These are phyloP conservation scores for Adansonia gregorii DNA, from an alignment of 441 rosid genomes.

Conservation along the genomic window DNA sequence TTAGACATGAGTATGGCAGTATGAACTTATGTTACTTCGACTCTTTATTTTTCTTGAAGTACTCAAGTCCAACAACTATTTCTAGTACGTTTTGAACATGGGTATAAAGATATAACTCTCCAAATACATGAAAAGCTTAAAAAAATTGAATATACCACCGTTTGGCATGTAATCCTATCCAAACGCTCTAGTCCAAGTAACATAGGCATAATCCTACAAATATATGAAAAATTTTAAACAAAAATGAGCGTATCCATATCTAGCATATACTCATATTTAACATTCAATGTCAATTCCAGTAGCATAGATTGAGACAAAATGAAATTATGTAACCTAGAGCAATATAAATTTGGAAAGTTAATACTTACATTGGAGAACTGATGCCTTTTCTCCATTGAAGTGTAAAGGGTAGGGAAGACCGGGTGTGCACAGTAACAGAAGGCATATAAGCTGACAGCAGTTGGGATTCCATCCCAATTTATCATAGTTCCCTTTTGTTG, in stretches of 20 bases:
- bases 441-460: slow-evolving; percentile 76
- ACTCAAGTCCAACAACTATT: too few relatives aligned
- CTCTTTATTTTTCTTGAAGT: too few relatives aligned
- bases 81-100: too few relatives aligned
- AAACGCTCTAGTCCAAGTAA: background rate
- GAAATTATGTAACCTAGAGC: too few relatives aligned
- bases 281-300: too few relatives aligned
- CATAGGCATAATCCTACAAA: background rate
- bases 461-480: slow-evolving; percentile 62
- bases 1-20: too few relatives aligned
- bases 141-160: too few relatives aligned
- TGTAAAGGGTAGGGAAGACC: slow-evolving; percentile 81
- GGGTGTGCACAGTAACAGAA: slow-evolving; percentile 96
- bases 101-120: too few relatives aligned
- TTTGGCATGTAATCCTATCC: too few relatives aligned
- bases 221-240: background rate
- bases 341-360: background rate
- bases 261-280: background rate
- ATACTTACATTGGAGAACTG: slow-evolving; percentile 79
- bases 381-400: slow-evolving; percentile 72
- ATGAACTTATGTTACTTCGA: too few relatives aligned
- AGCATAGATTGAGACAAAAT: too few relatives aligned
- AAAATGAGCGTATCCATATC: background rate
- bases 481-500: slow-evolving; percentile 47
- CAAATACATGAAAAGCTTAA: too few relatives aligned